A percentile compares a stretch with the other conserved stretches of the same genome.
Conservation (phyloP, 768 basidiomycete genomes). For the Termitomyces eurrhizus region DNA sequence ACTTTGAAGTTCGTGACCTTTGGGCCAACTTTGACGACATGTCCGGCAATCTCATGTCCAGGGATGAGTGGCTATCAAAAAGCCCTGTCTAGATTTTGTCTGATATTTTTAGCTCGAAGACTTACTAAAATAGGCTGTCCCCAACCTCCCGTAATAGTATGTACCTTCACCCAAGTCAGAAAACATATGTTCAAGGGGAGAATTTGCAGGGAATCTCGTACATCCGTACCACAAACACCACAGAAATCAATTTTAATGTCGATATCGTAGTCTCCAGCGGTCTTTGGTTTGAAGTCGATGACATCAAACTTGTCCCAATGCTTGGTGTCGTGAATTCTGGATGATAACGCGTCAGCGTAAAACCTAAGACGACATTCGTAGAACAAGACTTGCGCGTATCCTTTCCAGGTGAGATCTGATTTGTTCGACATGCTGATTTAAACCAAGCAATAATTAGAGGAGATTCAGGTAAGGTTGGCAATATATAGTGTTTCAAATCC, state of each 20-base stretch:
- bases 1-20: slow-evolving; percentile 52
- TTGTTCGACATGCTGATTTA: slow-evolving; percentile 1
- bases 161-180: slow-evolving; percentile 22
- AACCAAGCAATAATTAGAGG: not conserved
- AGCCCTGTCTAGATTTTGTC: not conserved
- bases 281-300: slow-evolving; percentile 50
- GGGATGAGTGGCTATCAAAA: slow-evolving; percentile 29
- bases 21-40: slow-evolving; percentile 47
- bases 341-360: not conserved
- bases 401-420: slow-evolving; percentile 10
- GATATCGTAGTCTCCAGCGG: slow-evolving; percentile 47
- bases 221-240: slow-evolving; percentile 52
- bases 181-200: not conserved
- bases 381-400: slow-evolving; percentile 7
- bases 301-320: slow-evolving; percentile 39
- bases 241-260: slow-evolving; percentile 51
- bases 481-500: not conserved
- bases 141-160: slow-evolving; percentile 37
- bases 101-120: not conserved
- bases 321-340: slow-evolving; percentile 30
- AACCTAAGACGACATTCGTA: not conserved
- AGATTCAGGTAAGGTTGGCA: not conserved
- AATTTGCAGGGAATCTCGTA: slow-evolving; percentile 17
- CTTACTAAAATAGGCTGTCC: slow-evolving; percentile 25
- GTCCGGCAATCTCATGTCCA: slow-evolving; percentile 56